These are phyloP conservation scores for Coffea eugenioides DNA, from an alignment of 257 asterid species.

Conservation along the genomic window DNA sequence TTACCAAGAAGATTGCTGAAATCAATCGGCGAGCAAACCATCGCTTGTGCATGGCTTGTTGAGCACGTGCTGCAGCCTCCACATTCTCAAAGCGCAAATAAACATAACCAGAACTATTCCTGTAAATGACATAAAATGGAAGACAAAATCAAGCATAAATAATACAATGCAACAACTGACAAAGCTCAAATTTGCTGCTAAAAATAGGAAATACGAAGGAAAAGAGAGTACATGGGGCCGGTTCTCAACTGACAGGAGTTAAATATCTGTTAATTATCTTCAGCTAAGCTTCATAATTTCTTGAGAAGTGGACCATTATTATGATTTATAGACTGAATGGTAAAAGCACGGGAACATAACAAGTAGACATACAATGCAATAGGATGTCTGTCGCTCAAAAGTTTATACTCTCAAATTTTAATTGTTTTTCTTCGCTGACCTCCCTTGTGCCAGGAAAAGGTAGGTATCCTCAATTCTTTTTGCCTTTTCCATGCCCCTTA, in stretches of 20 bases:
- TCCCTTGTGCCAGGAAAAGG: background rate
- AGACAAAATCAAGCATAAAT: background rate
- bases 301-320: background rate
- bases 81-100: conserved; percentile 80
- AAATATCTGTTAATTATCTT: too few relatives aligned
- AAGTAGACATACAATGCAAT: background rate
- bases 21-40: conserved; percentile 97
- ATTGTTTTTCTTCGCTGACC: background rate
- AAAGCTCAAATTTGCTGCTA: background rate
- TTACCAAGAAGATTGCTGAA: conserved; percentile 95
- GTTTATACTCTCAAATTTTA: background rate
- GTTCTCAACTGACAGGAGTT: background rate
- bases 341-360: background rate
- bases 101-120: conserved; percentile 91
- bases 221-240: background rate
- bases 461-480: background rate
- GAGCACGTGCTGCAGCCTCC: conserved; percentile 81
- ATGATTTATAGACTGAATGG: background rate
- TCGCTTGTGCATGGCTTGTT: conserved; percentile 95
- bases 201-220: background rate
- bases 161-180: background rate
- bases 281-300: background rate
- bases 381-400: background rate
- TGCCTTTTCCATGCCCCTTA: background rate
- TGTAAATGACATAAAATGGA: conserved; percentile 26